phyloP scores from a whole-genome alignment of 345 rosid species.

The Viola odorata region DNA sequence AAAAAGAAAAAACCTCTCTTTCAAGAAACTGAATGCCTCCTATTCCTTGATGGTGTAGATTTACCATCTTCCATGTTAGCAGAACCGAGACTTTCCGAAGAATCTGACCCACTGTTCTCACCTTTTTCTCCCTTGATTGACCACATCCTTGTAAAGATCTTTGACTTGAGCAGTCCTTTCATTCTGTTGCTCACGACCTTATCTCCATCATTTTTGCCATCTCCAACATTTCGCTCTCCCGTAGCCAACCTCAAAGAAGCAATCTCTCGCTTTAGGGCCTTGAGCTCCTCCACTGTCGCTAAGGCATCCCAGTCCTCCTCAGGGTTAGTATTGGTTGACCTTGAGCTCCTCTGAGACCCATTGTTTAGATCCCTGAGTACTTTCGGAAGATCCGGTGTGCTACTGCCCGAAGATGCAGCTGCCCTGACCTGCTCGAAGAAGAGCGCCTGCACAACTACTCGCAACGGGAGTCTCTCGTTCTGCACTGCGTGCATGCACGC shows the following conservation, averaged over 20 bases:
- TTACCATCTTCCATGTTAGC: constrained; percentile 47
- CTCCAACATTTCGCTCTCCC: constrained; percentile 25
- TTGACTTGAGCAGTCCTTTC: constrained; percentile 69
- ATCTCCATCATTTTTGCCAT: constrained; percentile 27
- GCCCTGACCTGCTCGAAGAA: constrained; percentile 76
- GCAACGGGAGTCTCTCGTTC: constrained; percentile 71
- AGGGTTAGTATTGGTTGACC: constrained; percentile 52
- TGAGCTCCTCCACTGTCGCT: constrained; percentile 69
- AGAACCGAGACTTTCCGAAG: constrained; percentile 67
- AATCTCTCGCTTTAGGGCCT: constrained; percentile 57
- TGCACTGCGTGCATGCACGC: constrained; percentile 87
- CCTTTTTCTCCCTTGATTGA: constrained; percentile 51
- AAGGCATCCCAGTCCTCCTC: constrained; percentile 87
- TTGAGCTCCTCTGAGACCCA: constrained; percentile 55
- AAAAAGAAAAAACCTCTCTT: constrained; percentile 7
- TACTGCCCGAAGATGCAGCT: constrained; percentile 70
- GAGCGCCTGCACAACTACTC: constrained; percentile 75
- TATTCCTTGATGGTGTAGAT: constrained; percentile 59
- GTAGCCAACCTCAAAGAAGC: constrained; percentile 48
- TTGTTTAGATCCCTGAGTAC: constrained; percentile 49
- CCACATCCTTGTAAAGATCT: constrained; percentile 50
- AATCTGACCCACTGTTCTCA: constrained; percentile 69
- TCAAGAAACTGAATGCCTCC: constrained; percentile 72
- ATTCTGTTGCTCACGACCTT: constrained; percentile 44
- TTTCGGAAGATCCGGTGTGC: constrained; percentile 72